These are phyloP conservation scores for Stemphylium vesicarium DNA, from an alignment of 2,329 filamentous ascomycete species.

Conservation along the genomic window DNA sequence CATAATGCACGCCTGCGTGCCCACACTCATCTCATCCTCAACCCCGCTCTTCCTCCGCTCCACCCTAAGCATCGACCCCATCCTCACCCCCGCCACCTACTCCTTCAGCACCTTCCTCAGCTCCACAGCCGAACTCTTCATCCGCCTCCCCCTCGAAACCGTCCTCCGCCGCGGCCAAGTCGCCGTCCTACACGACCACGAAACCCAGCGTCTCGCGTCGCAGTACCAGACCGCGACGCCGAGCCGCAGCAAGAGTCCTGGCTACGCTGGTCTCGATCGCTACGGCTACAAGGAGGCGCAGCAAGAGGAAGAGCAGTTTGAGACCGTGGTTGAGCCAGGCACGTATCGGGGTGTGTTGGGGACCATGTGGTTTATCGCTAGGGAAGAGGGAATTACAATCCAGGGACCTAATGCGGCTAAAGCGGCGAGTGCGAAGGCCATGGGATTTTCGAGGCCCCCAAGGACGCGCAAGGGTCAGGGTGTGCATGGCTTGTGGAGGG, in stretches of 20 bases:
- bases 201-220: slow-evolving; percentile 35
- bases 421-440: slow-evolving; percentile 31
- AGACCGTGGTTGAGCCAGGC: slow-evolving; percentile 81
- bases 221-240: slow-evolving; percentile 35
- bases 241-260: slow-evolving; percentile 18
- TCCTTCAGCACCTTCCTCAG: slow-evolving; percentile 81
- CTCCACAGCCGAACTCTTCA: slow-evolving; percentile 78
- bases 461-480: slow-evolving; percentile 69
- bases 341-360: slow-evolving; percentile 86
- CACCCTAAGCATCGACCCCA: slow-evolving; percentile 82
- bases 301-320: slow-evolving; percentile 41
- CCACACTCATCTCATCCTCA: slow-evolving; percentile 80
- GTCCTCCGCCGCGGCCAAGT: slow-evolving; percentile 89
- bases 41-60: slow-evolving; percentile 85
- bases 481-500: slow-evolving; percentile 70
- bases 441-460: slow-evolving; percentile 43
- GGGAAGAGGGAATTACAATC: slow-evolving; percentile 73
- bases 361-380: slow-evolving; percentile 85
- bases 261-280: slow-evolving; percentile 26
- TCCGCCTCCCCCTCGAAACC: slow-evolving; percentile 91
- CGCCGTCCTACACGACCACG: slow-evolving; percentile 58
- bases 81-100: slow-evolving; percentile 81
- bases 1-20: slow-evolving; percentile 81
- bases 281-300: too few species aligned
- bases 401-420: slow-evolving; percentile 31